These are phyloP conservation scores for Dioscorea alata DNA, from an alignment of 106 monocot genomes.

Conservation along the genomic window DNA sequence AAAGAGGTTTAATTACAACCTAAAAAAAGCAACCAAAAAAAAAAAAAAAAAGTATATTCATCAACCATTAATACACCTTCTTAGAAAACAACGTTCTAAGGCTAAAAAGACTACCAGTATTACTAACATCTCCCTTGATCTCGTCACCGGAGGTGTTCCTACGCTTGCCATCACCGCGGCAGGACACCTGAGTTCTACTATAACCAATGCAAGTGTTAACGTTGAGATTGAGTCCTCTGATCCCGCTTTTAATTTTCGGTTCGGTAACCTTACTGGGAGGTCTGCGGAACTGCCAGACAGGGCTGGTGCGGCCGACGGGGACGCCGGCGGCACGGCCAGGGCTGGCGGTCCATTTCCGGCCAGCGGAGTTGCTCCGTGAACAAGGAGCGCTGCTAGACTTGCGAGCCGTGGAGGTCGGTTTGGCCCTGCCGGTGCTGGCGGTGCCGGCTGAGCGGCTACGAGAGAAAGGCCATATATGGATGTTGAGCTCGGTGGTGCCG, in stretches of 20 bases:
- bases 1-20: not conserved
- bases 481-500: slow-evolving; percentile 52
- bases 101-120: slow-evolving; percentile 33
- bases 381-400: slow-evolving; percentile 82
- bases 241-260: slow-evolving; percentile 3
- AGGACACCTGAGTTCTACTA: slow-evolving; percentile 20
- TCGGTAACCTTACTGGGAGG: not conserved
- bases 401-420: slow-evolving; percentile 10
- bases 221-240: slow-evolving; percentile 36
- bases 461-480: slow-evolving; percentile 94
- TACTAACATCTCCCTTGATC: not conserved
- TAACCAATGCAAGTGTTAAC: slow-evolving; percentile 70
- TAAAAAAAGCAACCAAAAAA: not conserved
- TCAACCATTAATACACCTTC: slow-evolving; percentile 48
- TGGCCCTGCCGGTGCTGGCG: slow-evolving; percentile 10
- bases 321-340: slow-evolving; percentile 29
- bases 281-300: slow-evolving; percentile 50
- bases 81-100: slow-evolving; percentile 65
- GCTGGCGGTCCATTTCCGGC: slow-evolving; percentile 31
- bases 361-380: slow-evolving; percentile 77
- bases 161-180: slow-evolving; percentile 22
- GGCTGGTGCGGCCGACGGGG: slow-evolving; percentile 62
- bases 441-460: slow-evolving; percentile 77
- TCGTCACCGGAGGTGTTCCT: slow-evolving; percentile 2
- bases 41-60: not conserved